Evolutionary conservation across 148 eudicot species (phyloP).

Genomic region (Vaccinium darrowii): DNA sequence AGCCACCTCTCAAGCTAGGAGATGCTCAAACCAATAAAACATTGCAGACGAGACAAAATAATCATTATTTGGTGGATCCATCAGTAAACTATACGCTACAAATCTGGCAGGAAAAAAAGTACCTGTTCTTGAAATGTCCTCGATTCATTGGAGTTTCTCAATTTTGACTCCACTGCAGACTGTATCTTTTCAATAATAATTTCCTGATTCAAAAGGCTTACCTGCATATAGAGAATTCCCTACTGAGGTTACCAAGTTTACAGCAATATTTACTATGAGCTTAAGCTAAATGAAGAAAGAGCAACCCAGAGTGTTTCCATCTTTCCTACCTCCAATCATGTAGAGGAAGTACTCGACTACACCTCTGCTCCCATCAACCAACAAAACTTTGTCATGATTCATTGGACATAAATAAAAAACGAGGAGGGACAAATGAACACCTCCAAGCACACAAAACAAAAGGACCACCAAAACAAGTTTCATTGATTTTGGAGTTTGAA

Average conservation of each 20-base stretch:
- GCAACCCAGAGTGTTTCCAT: neutral
- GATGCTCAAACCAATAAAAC: neutral
- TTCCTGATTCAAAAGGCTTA: slow-evolving; percentile 97
- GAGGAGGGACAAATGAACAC: neutral
- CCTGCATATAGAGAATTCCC: slow-evolving; percentile 41
- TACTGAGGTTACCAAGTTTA: neutral
- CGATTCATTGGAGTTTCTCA: slow-evolving; percentile 80
- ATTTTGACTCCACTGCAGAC: slow-evolving; percentile 62
- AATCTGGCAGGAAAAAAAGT: slow-evolving; percentile 2
- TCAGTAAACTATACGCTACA: slow-evolving; percentile 8
- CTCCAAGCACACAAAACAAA: neutral
- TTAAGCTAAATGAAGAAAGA: neutral
- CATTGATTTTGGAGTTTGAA: neutral
- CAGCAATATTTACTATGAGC: neutral
- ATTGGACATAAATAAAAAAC: neutral
- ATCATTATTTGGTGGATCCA: neutral
- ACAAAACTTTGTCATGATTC: neutral
- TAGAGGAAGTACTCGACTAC: neutral
- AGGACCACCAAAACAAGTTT: slow-evolving; percentile 5
- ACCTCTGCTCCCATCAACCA: neutral
- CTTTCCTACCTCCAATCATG: slow-evolving; percentile 7
- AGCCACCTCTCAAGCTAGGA: neutral
- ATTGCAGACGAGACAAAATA: neutral
- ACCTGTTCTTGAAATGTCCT: slow-evolving; percentile 92
- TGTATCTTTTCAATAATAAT: slow-evolving; percentile 90